Evolutionary conservation across 805 yeast genomes (phyloP), one percentile per base, ranked within the genome.

Genomic region (Teunomyces kruisii): DNA sequence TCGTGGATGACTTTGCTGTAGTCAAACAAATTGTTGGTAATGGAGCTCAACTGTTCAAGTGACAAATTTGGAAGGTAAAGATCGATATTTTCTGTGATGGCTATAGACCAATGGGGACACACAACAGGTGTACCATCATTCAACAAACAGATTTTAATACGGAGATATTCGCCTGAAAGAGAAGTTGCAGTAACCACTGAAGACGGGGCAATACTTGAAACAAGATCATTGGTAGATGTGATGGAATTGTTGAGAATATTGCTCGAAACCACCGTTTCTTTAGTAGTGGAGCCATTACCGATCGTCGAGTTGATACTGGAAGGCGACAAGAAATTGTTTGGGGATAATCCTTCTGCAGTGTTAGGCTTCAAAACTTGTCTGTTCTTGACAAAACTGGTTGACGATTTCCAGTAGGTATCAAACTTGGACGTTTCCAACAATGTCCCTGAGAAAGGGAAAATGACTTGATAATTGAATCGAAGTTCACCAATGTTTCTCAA

Each of bases 401-500:
- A 70, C 1, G 75, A 84, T 65, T 91, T 94, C 99, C 99, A 92
- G 66, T 92, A 92, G 0, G 98, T 92, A 58, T 91, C 97, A 61
- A 87, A 90, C 68, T 89, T 88, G 9, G 96, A 84, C 35, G 95
- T 86, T 63, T 91, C 97, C 47, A 92, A 69, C 4, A 96, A 85
- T 0, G 68, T 69, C 6, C 97, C 97, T 5, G 83, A 74, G 60
- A 85, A 94, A n/a, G 99, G 97, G 61, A 83, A 83, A 41, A 92
- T 88, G 2, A 92, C 79, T 56, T 88, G 91, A 65, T 83, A 89
- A 50, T 81, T 79, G 64, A 91, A 86, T 30, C 76, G 76, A 36
- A 92, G 65, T 47, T 84, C 86, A 10, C 99, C 99, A 48, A 91
- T 84, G 45, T 85, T 82, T 55, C 86, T 81, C 54, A 92, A 69